Evolutionary conservation across 805 yeast genomes (phyloP), one percentile per base, ranked within the genome.

Genomic region (Millerozyma miso): DNA sequence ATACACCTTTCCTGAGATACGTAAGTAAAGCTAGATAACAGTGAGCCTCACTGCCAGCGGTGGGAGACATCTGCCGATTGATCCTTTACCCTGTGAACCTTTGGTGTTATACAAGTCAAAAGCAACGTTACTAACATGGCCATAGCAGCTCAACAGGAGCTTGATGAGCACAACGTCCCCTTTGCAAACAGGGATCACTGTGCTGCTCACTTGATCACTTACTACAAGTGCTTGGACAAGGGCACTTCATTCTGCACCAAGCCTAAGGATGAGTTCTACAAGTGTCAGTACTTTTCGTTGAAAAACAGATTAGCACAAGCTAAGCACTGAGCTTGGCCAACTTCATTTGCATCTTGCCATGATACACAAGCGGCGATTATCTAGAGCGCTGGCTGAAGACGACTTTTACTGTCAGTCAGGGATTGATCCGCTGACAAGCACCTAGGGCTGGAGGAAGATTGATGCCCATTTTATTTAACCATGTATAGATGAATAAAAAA

Each of bases 111-210:
- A n/a, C n/a, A n/a, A n/a, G n/a, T n/a, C n/a, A n/a, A n/a, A n/a
- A n/a, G 6, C 10, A 23, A 23, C 29, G 6, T 23, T 23, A 23
- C 29, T 23, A 23, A 23, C 29, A 23, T 7, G 29, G 29, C 41
- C 38, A 35, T 36, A 52, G 57, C 57, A 20, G 47, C 59, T n/a
- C 56, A 61, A 50, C 46, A 59, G 44, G 73, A 68, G 45, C 59
- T 70, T 56, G 74, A 70, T 47, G 68, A 58, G 20, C 54, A 62
- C 44, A 59, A 67, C 39, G 72, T 70, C 23, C 74, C 75, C 6
- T 69, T 69, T 52, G 50, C 67, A 45, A 55, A 70, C 57, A 67
- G 75, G 62, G 75, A 70, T 54, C 61, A 59, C 39, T 70, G 75
- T 56, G 74, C 75, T 29, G 62, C 69, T 34, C 72, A 61, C 47